Base-by-base conservation (phyloP, 148 eudicot genomes). In the Beta vulgaris region DNA sequence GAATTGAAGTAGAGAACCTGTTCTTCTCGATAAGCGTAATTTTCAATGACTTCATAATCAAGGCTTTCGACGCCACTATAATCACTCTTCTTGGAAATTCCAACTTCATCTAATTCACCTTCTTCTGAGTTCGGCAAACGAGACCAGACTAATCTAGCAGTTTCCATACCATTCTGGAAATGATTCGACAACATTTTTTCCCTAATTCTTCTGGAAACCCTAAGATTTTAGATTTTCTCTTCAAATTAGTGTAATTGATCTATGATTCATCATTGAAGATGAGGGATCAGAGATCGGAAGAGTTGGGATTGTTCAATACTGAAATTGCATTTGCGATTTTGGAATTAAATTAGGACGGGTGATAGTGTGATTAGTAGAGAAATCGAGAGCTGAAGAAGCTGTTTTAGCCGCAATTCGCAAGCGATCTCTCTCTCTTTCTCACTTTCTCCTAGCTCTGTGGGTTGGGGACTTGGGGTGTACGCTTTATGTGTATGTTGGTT, bases 21-120 rank as follows among this genome's bases (percentile, higher is more conserved):
- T 71, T 95, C 92, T 83, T 87, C 89, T 62, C 98, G 79, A 75
- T 95, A 95, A 0, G 96, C 93, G 35, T 77, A 82, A 79, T 95
- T 95, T 73, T 95, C 98, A 34, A 95, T 86, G 25, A 95, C 97
- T 86, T 95, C 98, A 66, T 95, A 95, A 55, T 95, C 98, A 69
- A 95, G 92, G 67, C 98, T 95, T 80, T 95, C 98, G 3, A 85
- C 87, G 25, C 78, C 77, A 70, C 66, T 37, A 10, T 81, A 77
- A 70, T 89, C 91, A 29, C 21, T 76, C 79, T 81, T 92, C 77
- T 83, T 85, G 13, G 79, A 79, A 26, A 73, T 64, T 10, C 88
- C 90, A 46, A 73, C 68, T 58, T 39, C 82, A 40, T 87, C 91
- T 2, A 70, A 72, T 6, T 85, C 96, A 2, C 77, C 90, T 9